Percentiles rank a stretch among this genome's conserved stretches.
phyloP scores from a whole-genome alignment of 1,139 yeast species.

The Hemisphaericaspora subhashii region DNA sequence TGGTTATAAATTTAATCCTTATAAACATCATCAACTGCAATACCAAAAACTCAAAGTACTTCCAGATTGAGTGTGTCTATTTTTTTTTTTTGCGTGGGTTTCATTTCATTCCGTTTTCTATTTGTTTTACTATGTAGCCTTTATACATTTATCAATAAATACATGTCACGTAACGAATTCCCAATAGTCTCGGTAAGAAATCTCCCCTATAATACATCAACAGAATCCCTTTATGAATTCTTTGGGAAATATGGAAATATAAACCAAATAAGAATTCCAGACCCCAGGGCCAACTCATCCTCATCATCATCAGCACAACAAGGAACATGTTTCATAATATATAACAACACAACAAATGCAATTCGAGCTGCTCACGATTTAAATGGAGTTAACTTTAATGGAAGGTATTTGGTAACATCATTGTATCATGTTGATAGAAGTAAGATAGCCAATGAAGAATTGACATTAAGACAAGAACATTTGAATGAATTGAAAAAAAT shows the following conservation, averaged over 20 bases:
- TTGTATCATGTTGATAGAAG: constrained; percentile 43
- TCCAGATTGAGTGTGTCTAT: constrained; percentile 1
- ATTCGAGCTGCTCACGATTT: constrained; percentile 51
- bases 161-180: constrained; percentile 20
- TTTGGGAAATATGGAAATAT: constrained; percentile 61
- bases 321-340: constrained; percentile 63
- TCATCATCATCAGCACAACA: constrained; percentile 32
- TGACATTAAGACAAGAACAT: constrained; percentile 12
- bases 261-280: constrained; percentile 46
- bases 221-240: constrained; percentile 50
- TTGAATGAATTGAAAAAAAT: constrained; percentile 10
- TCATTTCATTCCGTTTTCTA: background rate
- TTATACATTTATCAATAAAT: background rate
- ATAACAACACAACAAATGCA: constrained; percentile 50
- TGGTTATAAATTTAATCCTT: background rate
- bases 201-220: constrained; percentile 53
- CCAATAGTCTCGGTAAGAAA: constrained; percentile 61
- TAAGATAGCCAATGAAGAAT: constrained; percentile 19
- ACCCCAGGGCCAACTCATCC: background rate
- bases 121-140: background rate
- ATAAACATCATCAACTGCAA: background rate
- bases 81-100: background rate
- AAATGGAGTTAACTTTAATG: constrained; percentile 61
- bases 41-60: background rate
- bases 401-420: constrained; percentile 57